Percentiles rank a stretch among this genome's conserved stretches.
These are phyloP conservation scores for Ogataea wickerhamii DNA, from an alignment of 805 yeast genomes.

Conservation along the genomic window DNA sequence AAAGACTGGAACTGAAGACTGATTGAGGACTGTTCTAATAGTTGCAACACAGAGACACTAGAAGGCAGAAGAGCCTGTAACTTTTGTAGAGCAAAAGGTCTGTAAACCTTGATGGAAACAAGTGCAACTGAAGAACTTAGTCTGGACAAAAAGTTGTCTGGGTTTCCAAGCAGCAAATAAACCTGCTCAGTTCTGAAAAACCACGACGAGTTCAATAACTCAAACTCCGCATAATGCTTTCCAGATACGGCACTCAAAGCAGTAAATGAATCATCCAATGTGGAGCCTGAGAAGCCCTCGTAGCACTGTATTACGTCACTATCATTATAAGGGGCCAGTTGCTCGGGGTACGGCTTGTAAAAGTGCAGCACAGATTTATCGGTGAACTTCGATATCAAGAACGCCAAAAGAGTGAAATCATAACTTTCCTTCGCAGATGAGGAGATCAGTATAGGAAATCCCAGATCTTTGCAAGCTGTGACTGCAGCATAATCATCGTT, in stretches of 20 bases:
- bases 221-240: slow-evolving; percentile 37
- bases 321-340: slow-evolving; percentile 6
- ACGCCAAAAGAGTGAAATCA: slow-evolving; percentile 55
- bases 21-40: slow-evolving; percentile 61
- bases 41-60: slow-evolving; percentile 48
- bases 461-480: slow-evolving; percentile 70
- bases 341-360: slow-evolving; percentile 32
- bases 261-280: slow-evolving; percentile 33
- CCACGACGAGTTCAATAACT: slow-evolving; percentile 30
- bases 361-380: slow-evolving; percentile 69
- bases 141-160: slow-evolving; percentile 20
- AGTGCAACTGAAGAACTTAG: slow-evolving; percentile 37
- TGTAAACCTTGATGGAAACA: slow-evolving; percentile 58
- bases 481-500: slow-evolving; percentile 64
- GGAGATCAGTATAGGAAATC: slow-evolving; percentile 65
- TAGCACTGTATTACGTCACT: slow-evolving; percentile 8
- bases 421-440: slow-evolving; percentile 51
- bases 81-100: slow-evolving; percentile 64
- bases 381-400: slow-evolving; percentile 48
- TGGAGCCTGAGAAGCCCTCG: slow-evolving; percentile 24
- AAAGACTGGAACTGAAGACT: slow-evolving; percentile 38
- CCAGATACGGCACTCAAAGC: slow-evolving; percentile 28
- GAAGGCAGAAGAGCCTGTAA: slow-evolving; percentile 52
- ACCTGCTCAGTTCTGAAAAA: slow-evolving; percentile 33
- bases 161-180: slow-evolving; percentile 62